Percentiles rank a stretch among this genome's conserved stretches.
These are phyloP conservation scores for Plasmodium cynomolgi DNA, from an alignment of 169 alveolate genomes.

Conservation along the genomic window DNA sequence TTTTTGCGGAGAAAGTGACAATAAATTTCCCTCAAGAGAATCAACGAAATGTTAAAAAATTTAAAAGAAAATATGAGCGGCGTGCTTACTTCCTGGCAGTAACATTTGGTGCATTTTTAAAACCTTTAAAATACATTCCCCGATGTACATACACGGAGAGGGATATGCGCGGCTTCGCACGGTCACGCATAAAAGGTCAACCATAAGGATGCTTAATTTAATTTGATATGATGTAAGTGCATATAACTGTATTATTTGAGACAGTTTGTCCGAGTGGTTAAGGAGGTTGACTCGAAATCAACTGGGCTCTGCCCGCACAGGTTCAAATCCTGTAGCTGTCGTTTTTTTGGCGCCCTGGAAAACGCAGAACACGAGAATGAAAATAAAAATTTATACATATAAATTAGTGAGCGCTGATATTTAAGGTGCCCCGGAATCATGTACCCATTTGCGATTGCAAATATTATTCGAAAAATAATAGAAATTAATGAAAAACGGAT, in stretches of 20 bases:
- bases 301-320: constrained; percentile 99
- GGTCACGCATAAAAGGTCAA: not conserved
- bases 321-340: constrained; percentile 99
- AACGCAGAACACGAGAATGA: not conserved
- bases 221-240: not conserved
- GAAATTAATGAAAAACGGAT: not conserved
- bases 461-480: not conserved
- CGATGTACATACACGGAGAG: not conserved
- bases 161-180: not conserved
- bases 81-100: not conserved
- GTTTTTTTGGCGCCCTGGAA: constrained; percentile 46
- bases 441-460: not conserved
- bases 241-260: not conserved
- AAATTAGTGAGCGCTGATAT: not conserved
- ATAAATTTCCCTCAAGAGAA: not conserved
- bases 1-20: not conserved
- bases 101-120: not conserved
- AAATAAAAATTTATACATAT: not conserved
- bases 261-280: constrained; percentile 92
- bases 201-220: not conserved
- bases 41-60: not conserved
- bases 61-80: not conserved
- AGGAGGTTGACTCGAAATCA: constrained; percentile 91
- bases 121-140: not conserved
- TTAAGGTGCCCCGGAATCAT: not conserved